These are phyloP conservation scores for Barnettozyma pratensis DNA, from an alignment of 805 yeast species.

Conservation along the genomic window DNA sequence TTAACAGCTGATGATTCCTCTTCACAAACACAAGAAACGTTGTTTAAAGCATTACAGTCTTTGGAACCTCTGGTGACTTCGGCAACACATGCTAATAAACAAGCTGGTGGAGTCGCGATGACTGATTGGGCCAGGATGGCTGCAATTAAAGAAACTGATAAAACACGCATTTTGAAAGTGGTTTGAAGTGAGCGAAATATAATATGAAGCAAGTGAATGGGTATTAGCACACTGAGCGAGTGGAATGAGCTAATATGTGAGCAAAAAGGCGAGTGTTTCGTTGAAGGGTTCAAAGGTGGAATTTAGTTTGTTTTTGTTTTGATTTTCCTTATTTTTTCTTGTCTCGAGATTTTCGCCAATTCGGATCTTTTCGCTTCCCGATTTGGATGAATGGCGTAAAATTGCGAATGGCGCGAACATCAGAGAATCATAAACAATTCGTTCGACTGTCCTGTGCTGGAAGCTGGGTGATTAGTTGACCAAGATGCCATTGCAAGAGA, in stretches of 20 bases:
- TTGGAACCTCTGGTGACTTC: slow-evolving; percentile 53
- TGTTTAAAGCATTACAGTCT: slow-evolving; percentile 53
- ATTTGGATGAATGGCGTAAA: not conserved
- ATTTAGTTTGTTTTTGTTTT: not conserved
- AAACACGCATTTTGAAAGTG: slow-evolving; percentile 2
- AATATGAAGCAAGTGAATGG: too few species aligned
- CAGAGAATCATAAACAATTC: too few species aligned
- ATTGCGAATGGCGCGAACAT: too few species aligned
- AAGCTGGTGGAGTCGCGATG: slow-evolving; percentile 81
- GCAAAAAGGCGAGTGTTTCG: not conserved
- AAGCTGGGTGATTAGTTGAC: not conserved
- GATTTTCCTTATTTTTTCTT: not conserved
- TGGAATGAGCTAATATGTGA: not conserved
- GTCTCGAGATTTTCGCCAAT: not conserved
- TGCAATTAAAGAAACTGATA: slow-evolving; percentile 4
- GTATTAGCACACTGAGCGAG: too few species aligned
- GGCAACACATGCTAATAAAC: slow-evolving; percentile 84
- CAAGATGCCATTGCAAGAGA: not conserved
- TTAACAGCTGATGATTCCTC: slow-evolving; percentile 48
- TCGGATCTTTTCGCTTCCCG: not conserved
- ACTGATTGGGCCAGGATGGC: slow-evolving; percentile 18
- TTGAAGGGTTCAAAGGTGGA: not conserved
- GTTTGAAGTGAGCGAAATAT: not conserved
- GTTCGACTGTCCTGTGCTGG: too few species aligned
- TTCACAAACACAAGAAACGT: slow-evolving; percentile 65